Evolutionary conservation across 495 filamentous ascomycete species (phyloP), one percentile per base, ranked within the genome.

Genomic region (Lepidopterella palustris): DNA sequence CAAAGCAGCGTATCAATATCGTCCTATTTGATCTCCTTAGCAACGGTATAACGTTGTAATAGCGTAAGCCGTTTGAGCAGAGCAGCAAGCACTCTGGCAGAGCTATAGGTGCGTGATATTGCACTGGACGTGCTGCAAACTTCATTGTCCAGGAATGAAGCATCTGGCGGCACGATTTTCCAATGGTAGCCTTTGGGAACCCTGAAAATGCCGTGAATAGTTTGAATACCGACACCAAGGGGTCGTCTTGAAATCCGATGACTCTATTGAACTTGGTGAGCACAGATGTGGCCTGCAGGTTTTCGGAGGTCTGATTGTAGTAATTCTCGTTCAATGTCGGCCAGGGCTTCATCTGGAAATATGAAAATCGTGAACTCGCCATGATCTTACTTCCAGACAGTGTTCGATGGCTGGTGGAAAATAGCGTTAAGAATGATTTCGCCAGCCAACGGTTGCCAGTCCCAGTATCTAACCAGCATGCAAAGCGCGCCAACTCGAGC

Each of bases 1-100:
- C 63, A 55, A 66, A 66, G 63, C 63, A 0, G 59, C 59, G 32
- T 53, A 66, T 8, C 63, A 59, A 26, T 54, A 66, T 25, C 40
- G 47, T 23, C 55, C 42, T 27, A 66, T 61, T 24, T 61, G 58
- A 28, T 61, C 58, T 11, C 58, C 62, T 6, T 53, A 45, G 3
- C 58, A 53, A 23, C 62, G 62, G 55, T 65, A 65, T 5, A 61
- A 53, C n/a, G 62, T 65, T 5, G 52, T 26, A 26, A 40, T 26
- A 3, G 62, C 53, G 26, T 61, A 61, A 3, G 24, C 1, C 4
- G 62, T 49, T 47, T 65, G 62, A 11, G 25, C 53, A n/a, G 45
- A 6, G 62, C 57, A 3, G 57, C 49, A 2, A 64, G 27, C 10
- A 35, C 53, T 39, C 57, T 60, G 39, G 52, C 52, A 8, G 40